A percentile compares a stretch with the other conserved stretches of the same genome.
Conservation (phyloP, 75 land plant species). For the Sequoiadendron giganteum region DNA sequence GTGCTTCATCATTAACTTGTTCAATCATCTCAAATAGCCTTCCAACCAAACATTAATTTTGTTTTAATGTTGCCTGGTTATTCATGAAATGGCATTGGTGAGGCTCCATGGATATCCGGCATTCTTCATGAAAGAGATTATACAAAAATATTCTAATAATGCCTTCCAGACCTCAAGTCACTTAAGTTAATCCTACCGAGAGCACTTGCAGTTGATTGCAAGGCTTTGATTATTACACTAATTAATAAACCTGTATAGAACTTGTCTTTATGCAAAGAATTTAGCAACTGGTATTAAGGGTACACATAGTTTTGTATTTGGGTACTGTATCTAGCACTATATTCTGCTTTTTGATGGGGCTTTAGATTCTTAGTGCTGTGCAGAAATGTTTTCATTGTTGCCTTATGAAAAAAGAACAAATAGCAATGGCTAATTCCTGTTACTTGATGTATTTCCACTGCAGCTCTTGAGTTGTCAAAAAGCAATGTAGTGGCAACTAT, state of each 20-base stretch:
- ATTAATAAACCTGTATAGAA: neutral
- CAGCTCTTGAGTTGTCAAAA: constrained; percentile 72
- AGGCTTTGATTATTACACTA: neutral
- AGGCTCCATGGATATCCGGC: no score
- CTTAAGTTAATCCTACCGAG: neutral
- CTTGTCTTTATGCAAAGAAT: no score
- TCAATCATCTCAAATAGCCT: no score
- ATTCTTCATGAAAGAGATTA: no score
- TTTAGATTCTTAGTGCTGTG: neutral
- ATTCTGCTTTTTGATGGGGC: neutral
- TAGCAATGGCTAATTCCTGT: neutral
- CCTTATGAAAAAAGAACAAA: neutral
- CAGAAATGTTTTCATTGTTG: neutral
- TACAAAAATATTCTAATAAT: no score
- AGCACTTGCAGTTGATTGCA: neutral
- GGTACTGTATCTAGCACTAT: neutral
- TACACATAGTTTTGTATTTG: neutral
- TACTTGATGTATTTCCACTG: neutral
- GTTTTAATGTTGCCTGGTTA: no score
- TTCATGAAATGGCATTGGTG: no score
- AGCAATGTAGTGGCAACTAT: constrained; percentile 56
- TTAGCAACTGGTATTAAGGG: neutral
- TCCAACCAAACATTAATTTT: no score
- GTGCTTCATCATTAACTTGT: no score
- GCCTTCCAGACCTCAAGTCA: neutral